Evolutionary conservation across 2,329 filamentous ascomycete species (phyloP), one percentile per base, ranked within the genome.

Genomic region (Tolypocladium sp.): DNA sequence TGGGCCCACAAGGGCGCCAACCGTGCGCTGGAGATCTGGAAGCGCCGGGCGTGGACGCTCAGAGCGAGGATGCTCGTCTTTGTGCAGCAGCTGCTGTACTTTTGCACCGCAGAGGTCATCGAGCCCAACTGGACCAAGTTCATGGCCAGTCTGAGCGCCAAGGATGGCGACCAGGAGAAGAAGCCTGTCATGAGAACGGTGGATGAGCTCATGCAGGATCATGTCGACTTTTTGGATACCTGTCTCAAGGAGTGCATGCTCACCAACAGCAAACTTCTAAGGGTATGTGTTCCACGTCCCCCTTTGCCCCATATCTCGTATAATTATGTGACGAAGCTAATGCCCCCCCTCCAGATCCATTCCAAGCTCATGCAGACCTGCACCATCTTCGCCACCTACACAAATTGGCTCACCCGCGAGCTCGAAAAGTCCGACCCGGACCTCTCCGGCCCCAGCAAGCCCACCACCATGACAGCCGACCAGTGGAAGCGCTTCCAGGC

Each of bases 181-280:
- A 60, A 60, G n/a, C 59, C 69, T 15, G 70, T 74, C 8, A 78
- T 77, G 46, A 76, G 92, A 42, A 99, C 94, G 0, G 94, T 99
- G 1, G 94, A 99, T 69, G 92, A 97, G 76, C 77, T 99, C 69
- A 99, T 99, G 94, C 91, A 97, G 76, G 92, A 97, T 69, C 94
- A 99, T 75, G 92, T 99, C 61, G 94, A 97, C 74, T 99, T 99
- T 72, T 77, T 99, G 55, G 94, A 97, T 67, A 97, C 94, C 4
- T 99, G 94, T 72, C 79, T 99, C 68, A 99, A 97, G 76, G 94
- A 97, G 76, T 97, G 94, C 78, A 97, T 97, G 92, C 81, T 99
- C 64, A 99, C 94, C 25, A 97, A 99, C 73, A 91, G 91, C 70
- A 97, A 96, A 76, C 81, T 99, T 8, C 77, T 99, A 7, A 88